A percentile compares a stretch with the other conserved stretches of the same genome.
phyloP scores from a whole-genome alignment of 2,329 filamentous ascomycete genomes.

The Colletotrichum sp. region DNA sequence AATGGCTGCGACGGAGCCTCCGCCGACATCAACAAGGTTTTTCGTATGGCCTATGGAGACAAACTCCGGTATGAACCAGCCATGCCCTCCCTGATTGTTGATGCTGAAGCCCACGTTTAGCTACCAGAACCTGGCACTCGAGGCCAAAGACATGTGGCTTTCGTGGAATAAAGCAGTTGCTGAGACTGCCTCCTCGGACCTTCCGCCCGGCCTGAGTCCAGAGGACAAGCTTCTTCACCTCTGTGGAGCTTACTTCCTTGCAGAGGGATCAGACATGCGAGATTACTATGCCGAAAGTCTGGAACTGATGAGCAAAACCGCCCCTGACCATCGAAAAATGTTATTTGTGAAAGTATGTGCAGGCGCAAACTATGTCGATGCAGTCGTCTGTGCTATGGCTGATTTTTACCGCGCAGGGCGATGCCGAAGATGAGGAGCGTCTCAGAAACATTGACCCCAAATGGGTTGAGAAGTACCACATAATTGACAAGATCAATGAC shows the following conservation, averaged over 20 bases:
- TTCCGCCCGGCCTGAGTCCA: slow-evolving; percentile 24
- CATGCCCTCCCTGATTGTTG: background rate
- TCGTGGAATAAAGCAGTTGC: slow-evolving; percentile 27
- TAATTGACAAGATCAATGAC: slow-evolving; percentile 26
- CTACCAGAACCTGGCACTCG: slow-evolving; percentile 29
- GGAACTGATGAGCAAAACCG: slow-evolving; percentile 1
- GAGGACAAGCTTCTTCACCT: slow-evolving; percentile 23
- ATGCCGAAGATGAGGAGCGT: slow-evolving; percentile 5
- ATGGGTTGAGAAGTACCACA: slow-evolving; percentile 27
- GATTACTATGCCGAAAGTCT: slow-evolving; percentile 22
- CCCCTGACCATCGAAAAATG: background rate
- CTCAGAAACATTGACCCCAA: slow-evolving; percentile 18
- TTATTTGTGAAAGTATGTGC: background rate
- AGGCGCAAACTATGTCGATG: background rate
- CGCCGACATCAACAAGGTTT: slow-evolving; percentile 23
- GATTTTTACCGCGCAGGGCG: background rate
- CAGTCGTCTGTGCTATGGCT: background rate
- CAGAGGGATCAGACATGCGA: slow-evolving; percentile 6
- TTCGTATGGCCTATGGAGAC: slow-evolving; percentile 20
- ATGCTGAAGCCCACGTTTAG: background rate
- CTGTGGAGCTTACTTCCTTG: slow-evolving; percentile 23
- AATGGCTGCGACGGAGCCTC: slow-evolving; percentile 23
- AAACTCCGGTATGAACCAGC: background rate
- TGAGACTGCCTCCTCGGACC: slow-evolving; percentile 11
- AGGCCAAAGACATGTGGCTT: slow-evolving; percentile 35